Percentiles rank a stretch among this genome's conserved stretches.
These are phyloP conservation scores for Zymoseptoria tritici DNA, from an alignment of 2,329 filamentous ascomycete genomes.

Conservation along the genomic window DNA sequence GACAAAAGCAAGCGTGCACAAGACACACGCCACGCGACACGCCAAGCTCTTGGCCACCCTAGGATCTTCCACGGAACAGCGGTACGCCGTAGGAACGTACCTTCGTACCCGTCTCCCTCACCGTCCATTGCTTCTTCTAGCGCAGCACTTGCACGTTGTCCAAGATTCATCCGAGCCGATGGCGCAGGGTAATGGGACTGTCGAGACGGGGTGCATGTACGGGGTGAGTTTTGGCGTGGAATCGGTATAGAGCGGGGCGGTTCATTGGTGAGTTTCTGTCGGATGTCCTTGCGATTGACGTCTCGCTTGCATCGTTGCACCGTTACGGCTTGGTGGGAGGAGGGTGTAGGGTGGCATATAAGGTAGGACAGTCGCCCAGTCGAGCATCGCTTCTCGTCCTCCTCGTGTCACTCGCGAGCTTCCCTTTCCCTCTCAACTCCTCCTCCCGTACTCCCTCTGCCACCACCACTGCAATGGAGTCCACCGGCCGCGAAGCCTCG, in stretches of 20 bases:
- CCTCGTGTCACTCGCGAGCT: background rate
- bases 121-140: background rate
- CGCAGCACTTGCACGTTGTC: background rate
- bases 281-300: background rate
- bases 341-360: background rate
- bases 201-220: background rate
- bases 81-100: background rate
- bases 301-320: background rate
- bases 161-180: background rate
- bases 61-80: background rate
- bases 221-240: background rate
- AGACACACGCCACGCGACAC: background rate
- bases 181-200: background rate
- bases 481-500: slow-evolving; percentile 47
- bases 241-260: background rate
- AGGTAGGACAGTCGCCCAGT: background rate
- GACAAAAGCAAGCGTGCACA: background rate
- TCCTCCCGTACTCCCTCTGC: background rate
- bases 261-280: background rate
- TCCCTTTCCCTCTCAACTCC: too few species aligned
- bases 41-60: background rate
- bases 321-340: background rate
- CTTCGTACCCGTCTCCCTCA: background rate
- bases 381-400: background rate
- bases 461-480: slow-evolving; percentile 16